phyloP scores from a whole-genome alignment of 371 early-diverging fungal genomes.

The Rhizomucor pusillus region DNA sequence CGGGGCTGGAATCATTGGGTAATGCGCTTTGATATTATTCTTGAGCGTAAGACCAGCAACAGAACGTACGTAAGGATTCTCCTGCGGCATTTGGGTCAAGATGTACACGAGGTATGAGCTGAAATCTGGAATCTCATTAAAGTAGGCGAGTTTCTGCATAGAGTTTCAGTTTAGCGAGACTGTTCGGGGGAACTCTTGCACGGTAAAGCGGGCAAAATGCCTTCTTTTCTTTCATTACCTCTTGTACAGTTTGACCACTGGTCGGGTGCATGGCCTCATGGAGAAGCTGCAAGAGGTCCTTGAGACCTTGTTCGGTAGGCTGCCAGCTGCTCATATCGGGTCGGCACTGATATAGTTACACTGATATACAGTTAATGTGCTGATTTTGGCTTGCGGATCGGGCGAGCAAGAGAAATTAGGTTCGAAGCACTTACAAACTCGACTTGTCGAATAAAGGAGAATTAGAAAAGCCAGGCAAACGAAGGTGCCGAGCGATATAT shows the following conservation, averaged over 20 bases:
- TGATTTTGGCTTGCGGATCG: too few relatives aligned
- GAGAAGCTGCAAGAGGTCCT: constrained; percentile 45
- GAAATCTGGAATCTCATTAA: constrained; percentile 85
- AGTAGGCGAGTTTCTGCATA: constrained; percentile 77
- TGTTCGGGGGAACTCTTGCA: too few relatives aligned
- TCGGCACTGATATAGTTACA: background rate
- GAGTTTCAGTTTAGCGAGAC: background rate
- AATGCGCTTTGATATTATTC: constrained; percentile 74
- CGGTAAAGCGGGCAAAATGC: too few relatives aligned
- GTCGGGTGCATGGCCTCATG: constrained; percentile 48
- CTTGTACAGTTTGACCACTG: constrained; percentile 40
- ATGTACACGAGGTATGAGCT: constrained; percentile 87
- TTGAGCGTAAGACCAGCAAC: constrained; percentile 90
- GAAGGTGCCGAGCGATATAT: too few relatives aligned
- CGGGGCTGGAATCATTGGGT: constrained; percentile 56
- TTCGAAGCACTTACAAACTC: too few relatives aligned
- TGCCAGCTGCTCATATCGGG: constrained; percentile 44
- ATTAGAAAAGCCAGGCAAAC: too few relatives aligned
- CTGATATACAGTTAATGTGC: background rate
- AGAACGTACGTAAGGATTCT: constrained; percentile 63
- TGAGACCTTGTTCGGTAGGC: constrained; percentile 48
- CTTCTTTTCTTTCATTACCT: constrained; percentile 31
- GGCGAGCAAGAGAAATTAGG: too few relatives aligned
- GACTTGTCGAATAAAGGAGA: too few relatives aligned
- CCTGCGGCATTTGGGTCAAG: constrained; percentile 71